Conservation (phyloP, 2,329 filamentous ascomycete species). For the Pleochaeta shiraiana region DNA sequence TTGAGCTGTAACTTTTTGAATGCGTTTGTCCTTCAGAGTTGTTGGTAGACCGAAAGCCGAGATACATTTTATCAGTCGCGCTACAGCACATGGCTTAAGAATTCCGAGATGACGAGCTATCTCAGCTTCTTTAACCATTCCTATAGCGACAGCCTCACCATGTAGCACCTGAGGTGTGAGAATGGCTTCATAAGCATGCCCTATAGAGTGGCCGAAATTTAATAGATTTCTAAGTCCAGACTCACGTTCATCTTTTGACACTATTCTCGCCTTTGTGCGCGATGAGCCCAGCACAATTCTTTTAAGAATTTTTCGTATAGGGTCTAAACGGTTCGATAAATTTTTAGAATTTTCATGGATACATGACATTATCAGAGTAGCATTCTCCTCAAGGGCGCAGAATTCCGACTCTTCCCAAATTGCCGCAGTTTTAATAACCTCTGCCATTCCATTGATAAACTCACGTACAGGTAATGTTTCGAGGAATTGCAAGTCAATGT, state of each 20-base stretch:
- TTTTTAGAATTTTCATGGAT: conserved; percentile 34
- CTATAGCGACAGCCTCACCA: conserved; percentile 88
- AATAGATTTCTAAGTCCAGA: conserved; percentile 83
- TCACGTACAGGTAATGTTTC: conserved; percentile 78
- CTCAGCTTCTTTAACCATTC: conserved; percentile 97
- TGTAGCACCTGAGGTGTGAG: conserved; percentile 89
- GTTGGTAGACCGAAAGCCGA: conserved; percentile 83
- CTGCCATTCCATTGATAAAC: conserved; percentile 97
- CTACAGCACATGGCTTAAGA: conserved; percentile 67
- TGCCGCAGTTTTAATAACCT: conserved; percentile 93
- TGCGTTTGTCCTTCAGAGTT: conserved; percentile 60
- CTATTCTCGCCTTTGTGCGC: conserved; percentile 83
- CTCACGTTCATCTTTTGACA: conserved; percentile 86
- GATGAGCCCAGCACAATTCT: conserved; percentile 66
- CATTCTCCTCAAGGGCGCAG: conserved; percentile 60
- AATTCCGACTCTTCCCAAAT: conserved; percentile 91
- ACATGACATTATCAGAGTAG: conserved; percentile 49
- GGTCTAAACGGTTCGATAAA: conserved; percentile 35
- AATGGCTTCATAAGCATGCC: conserved; percentile 89
- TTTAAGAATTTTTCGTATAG: conserved; percentile 49
- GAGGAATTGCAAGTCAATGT: conserved; percentile 81
- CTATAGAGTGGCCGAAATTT: conserved; percentile 97
- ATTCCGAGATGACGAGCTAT: conserved; percentile 75
- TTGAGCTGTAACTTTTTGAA: conserved; percentile 62
- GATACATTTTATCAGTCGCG: conserved; percentile 79